Evolutionary conservation across 78 protist species (phyloP).

Genomic region (Mastigamoeba balamuthi): DNA sequence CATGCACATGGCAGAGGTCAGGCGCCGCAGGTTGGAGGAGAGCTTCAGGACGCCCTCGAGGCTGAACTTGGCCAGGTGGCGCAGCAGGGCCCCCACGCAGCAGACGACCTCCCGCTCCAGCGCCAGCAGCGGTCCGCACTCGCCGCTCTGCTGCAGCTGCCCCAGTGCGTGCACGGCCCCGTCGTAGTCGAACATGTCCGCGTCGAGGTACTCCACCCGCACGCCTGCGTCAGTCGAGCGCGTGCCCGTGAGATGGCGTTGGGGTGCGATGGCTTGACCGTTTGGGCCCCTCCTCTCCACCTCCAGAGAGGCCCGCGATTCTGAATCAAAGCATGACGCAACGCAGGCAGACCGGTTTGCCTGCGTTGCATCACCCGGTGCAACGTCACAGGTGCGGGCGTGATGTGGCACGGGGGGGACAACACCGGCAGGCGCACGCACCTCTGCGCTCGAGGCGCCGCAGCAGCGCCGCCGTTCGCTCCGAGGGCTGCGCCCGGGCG

Average conservation of each 20-base stretch:
- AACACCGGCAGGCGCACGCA: background rate
- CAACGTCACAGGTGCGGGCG: no score
- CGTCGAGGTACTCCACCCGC: slow-evolving; percentile 12
- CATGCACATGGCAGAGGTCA: slow-evolving; percentile 3
- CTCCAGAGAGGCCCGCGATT: no score
- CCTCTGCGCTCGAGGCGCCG: background rate
- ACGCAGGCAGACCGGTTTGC: no score
- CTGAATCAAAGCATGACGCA: no score
- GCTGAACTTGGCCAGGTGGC: background rate
- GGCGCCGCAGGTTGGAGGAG: slow-evolving; percentile 9
- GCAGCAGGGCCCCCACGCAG: background rate
- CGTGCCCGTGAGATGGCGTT: no score
- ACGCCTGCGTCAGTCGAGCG: no score
- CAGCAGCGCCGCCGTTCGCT: background rate
- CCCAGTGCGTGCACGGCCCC: background rate
- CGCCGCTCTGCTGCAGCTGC: background rate
- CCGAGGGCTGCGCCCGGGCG: slow-evolving; percentile 4
- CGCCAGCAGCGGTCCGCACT: background rate
- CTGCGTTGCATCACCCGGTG: no score
- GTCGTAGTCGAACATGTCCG: slow-evolving; percentile 6
- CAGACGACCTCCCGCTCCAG: background rate
- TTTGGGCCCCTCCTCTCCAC: background rate
- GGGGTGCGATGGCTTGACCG: background rate
- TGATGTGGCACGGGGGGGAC: no score
- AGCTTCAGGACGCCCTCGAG: background rate